These are phyloP conservation scores for Talaromyces sp. DNA, from an alignment of 2,329 filamentous ascomycete species.

Conservation along the genomic window DNA sequence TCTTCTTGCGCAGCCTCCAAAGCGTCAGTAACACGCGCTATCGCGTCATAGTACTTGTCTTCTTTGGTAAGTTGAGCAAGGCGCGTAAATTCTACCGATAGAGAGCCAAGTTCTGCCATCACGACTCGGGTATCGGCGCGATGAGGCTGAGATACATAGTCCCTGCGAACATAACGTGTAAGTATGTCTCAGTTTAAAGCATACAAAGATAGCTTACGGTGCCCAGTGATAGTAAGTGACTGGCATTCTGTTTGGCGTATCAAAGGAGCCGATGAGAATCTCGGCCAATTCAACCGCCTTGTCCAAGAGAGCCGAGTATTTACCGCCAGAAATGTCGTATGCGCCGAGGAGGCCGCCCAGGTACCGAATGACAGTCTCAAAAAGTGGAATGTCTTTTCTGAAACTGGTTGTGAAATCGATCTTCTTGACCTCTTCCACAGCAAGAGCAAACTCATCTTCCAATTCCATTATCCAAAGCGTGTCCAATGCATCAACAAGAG, in stretches of 20 bases:
- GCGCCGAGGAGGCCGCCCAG: conserved; percentile 79
- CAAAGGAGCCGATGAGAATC: conserved; percentile 74
- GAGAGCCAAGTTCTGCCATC: conserved; percentile 66
- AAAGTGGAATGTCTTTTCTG: conserved; percentile 71
- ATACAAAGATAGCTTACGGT: conserved; percentile 41
- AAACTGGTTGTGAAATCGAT: conserved; percentile 78
- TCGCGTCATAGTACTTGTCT: conserved; percentile 80
- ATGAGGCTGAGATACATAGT: conserved; percentile 57
- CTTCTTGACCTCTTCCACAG: conserved; percentile 59
- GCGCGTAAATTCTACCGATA: conserved; percentile 84
- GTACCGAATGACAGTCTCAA: conserved; percentile 89
- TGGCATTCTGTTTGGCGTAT: conserved; percentile 93
- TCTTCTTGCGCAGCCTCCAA: conserved; percentile 68
- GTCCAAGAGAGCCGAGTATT: conserved; percentile 63
- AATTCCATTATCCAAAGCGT: conserved; percentile 84
- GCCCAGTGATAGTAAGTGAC: conserved; percentile 74
- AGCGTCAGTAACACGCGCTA: conserved; percentile 77
- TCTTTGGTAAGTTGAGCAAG: conserved; percentile 79
- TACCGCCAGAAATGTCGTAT: conserved; percentile 74
- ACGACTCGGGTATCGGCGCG: conserved; percentile 53
- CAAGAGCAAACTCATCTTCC: conserved; percentile 72
- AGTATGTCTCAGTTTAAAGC: background rate
- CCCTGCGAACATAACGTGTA: conserved; percentile 20
- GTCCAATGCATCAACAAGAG: conserved; percentile 74
- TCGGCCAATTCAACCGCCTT: conserved; percentile 77